Evolutionary conservation across 2,329 filamentous ascomycete genomes (phyloP), one percentile per base, ranked within the genome.

Genomic region (Ophioceras dolichostomum): DNA sequence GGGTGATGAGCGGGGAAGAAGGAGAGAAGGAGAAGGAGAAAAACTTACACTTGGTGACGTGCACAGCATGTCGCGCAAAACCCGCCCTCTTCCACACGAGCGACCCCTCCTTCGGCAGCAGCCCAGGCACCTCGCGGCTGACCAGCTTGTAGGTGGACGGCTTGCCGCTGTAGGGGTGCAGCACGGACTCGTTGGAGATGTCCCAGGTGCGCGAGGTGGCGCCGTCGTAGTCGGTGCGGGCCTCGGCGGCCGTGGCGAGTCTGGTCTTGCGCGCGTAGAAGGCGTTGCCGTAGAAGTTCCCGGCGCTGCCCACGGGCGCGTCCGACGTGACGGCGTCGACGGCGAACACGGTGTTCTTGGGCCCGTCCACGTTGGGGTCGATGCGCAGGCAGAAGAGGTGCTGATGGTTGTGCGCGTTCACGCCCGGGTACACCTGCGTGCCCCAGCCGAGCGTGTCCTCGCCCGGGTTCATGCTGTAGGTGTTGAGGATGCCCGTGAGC

Each of bases 381-480:
- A 94, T 66, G 30, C 88, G 83, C 31, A 95, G 65, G 54, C 86
- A 94, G 73, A 95, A 95, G 22, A 95, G 70, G 57, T 95, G 88
- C 59, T 95, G 87, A 58, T 95, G 88, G 63, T 94, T 94, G 62
- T 94, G 88, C 0, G 88, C 88, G 51, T 94, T 94, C 52, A 94
- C 86, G 49, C 58, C 79, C 0, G 85, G 83, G 52, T 89, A 91
- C 8, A 95, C 88, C 57, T 94, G 80, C 0, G 87, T 94, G 39
- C 88, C 88, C 84, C 85, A 94, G 41, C 84, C 85, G 21, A 83
- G 67, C 8, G 83, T 81, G 45, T 91, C 83, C 59, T 94, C 87
- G 33, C 76, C 83, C 0, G 79, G 74, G 48, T 78, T 74, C 68
- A 94, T 80, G 19, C 78, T 66, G 50, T 94, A 94, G 0, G 88